These are phyloP conservation scores for Fagopyrum tataricum DNA, from an alignment of 148 eudicot genomes.

Conservation along the genomic window DNA sequence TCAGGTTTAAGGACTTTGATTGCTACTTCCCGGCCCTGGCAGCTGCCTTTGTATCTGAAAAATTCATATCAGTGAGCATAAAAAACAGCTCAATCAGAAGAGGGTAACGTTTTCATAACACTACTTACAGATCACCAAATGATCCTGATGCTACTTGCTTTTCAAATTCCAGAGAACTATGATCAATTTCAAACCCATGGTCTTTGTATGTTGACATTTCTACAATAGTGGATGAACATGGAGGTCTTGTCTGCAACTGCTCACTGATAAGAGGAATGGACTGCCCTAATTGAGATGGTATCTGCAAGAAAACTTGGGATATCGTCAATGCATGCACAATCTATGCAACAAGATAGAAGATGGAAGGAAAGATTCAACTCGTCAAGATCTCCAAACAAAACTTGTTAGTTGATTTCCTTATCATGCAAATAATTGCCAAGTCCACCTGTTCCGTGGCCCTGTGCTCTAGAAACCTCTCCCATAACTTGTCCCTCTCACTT, in stretches of 20 bases:
- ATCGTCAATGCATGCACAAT: not conserved
- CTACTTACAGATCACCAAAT: slow-evolving; percentile 65
- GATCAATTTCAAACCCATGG: slow-evolving; percentile 64
- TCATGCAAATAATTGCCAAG: not conserved
- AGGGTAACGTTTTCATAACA: not conserved
- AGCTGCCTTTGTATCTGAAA: slow-evolving; percentile 66
- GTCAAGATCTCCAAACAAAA: not conserved
- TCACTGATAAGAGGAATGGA: slow-evolving; percentile 26
- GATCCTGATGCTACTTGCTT: slow-evolving; percentile 55
- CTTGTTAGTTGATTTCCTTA: not conserved
- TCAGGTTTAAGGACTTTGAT: slow-evolving; percentile 64
- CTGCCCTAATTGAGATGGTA: slow-evolving; percentile 24
- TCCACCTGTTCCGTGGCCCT: not conserved
- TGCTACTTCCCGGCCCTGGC: slow-evolving; percentile 71
- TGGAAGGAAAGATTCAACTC: not conserved
- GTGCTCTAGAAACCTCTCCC: not conserved
- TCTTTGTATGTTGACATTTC: slow-evolving; percentile 25
- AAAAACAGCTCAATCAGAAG: not conserved
- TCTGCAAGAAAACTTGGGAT: slow-evolving; percentile 28
- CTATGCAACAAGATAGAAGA: not conserved
- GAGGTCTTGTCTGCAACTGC: slow-evolving; percentile 16
- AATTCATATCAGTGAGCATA: not conserved
- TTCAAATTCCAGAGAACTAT: slow-evolving; percentile 39
- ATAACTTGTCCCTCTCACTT: not conserved
- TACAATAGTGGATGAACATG: slow-evolving; percentile 18